Conservation (phyloP, 768 basidiomycete species). For the Hemileccinum impolitum region DNA sequence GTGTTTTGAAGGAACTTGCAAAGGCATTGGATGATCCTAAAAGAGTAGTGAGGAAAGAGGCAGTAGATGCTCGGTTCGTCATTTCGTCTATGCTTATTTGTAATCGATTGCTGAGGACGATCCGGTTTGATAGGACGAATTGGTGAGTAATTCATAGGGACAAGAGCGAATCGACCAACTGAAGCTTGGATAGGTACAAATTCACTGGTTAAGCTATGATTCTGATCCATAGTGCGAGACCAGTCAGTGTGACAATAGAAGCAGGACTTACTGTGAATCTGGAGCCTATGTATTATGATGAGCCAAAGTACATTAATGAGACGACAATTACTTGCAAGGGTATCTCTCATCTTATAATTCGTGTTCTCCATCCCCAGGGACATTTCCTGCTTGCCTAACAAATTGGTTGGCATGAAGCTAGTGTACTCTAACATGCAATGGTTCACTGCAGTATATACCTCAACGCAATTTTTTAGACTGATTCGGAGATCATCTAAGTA, state of each 20-base stretch:
- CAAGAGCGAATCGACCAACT: background rate
- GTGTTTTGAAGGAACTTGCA: slow-evolving; percentile 70
- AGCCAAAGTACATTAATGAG: too few relatives aligned
- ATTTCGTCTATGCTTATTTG: background rate
- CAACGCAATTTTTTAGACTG: too few relatives aligned
- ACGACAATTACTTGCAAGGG: too few relatives aligned
- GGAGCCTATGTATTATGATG: background rate
- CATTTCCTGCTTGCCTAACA: too few relatives aligned
- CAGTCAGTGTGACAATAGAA: too few relatives aligned
- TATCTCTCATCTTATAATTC: too few relatives aligned
- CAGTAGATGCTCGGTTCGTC: slow-evolving; percentile 71
- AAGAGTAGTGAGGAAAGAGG: slow-evolving; percentile 77
- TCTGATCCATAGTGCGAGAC: too few relatives aligned
- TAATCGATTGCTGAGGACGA: slow-evolving; percentile 2
- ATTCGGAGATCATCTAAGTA: too few relatives aligned
- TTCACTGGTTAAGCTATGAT: slow-evolving; percentile 18
- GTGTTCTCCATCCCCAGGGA: background rate
- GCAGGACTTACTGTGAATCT: background rate
- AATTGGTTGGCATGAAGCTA: too few relatives aligned
- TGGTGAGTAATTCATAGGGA: slow-evolving; percentile 14
- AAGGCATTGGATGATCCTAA: slow-evolving; percentile 88
- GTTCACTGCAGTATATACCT: too few relatives aligned
- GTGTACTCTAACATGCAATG: too few relatives aligned
- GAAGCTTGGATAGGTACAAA: slow-evolving; percentile 22
- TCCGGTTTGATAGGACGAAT: slow-evolving; percentile 22